Base-by-base conservation (phyloP, 2,329 filamentous ascomycete species). In the Aspergillus aculeatinus region DNA sequence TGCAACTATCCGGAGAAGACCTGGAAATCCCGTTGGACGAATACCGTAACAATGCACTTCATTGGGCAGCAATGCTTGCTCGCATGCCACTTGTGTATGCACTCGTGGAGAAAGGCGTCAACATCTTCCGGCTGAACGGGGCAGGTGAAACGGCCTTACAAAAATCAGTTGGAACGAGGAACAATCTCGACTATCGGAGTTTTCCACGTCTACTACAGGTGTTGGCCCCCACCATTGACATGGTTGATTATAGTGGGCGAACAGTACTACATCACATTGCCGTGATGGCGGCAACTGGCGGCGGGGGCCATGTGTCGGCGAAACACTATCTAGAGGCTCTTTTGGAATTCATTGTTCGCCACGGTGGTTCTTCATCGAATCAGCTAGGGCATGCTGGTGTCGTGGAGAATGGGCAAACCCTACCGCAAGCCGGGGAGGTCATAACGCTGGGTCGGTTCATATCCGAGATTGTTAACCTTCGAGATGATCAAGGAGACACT, bases 221-320 rank as follows among this genome's bases (percentile, higher is more conserved):
- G 0, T 83, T 99, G 6, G 92, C 92, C 11, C 86, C 91, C 27
- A 94, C 94, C 0, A 96, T 99, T 63, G 93, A 98, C 67, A 87
- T 96, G 48, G 85, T 92, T 23, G 95, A 99, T 73, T 87, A 90
- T 49, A 92, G 92, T 74, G 93, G 93, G 9, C 85, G 95, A 42
- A 98, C 94, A 0, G 92, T 98, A 14, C 81, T 99, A 25, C 95
- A 99, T 72, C 95, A 99, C 72, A 98, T 99, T 68, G 93, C 95
- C 5, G 87, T 98, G 35, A 96, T 95, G 16, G 97, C 93, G 63
- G 95, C 93, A 6, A 95, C 98, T 69, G 96, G 96, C 73, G 94
- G 94, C 6, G 87, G 95, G 52, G 93, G 91, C 60, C 88, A 91
- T 48, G 94, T 95, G 23, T 76, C 76, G 14, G 96, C 92, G 73